These are phyloP conservation scores for Obba rivulosa DNA, from an alignment of 768 basidiomycete genomes.

Conservation along the genomic window DNA sequence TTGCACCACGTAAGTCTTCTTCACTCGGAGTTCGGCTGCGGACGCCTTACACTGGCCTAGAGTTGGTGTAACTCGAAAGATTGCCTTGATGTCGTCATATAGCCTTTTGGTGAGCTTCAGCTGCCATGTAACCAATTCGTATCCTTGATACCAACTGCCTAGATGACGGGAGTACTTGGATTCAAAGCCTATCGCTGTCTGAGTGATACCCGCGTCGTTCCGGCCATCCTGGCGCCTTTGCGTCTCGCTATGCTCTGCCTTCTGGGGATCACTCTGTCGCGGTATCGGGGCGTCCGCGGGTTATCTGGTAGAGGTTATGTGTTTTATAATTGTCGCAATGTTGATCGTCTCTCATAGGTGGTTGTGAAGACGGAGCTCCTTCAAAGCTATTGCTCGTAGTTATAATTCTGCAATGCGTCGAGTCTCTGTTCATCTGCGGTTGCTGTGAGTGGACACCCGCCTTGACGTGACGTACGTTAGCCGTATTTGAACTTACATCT, in stretches of 20 bases:
- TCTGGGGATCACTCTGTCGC: slow-evolving; percentile 36
- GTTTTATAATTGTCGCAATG: neutral
- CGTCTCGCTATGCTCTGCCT: slow-evolving; percentile 35
- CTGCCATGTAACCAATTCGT: no score
- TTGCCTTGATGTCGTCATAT: slow-evolving; percentile 12
- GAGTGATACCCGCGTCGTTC: slow-evolving; percentile 51
- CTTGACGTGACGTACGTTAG: no score
- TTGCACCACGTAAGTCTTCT: slow-evolving; percentile 47
- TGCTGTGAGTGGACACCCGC: slow-evolving; percentile 46
- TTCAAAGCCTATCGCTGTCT: slow-evolving; percentile 64
- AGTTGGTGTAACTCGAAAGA: slow-evolving; percentile 11
- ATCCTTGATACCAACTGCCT: neutral
- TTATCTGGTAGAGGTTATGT: slow-evolving; percentile 37
- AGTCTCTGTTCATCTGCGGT: slow-evolving; percentile 52
- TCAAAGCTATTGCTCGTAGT: slow-evolving; percentile 31
- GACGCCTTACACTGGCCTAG: slow-evolving; percentile 4
- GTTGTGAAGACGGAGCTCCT: slow-evolving; percentile 36
- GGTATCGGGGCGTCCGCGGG: slow-evolving; percentile 35
- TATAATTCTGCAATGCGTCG: slow-evolving; percentile 43
- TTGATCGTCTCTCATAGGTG: slow-evolving; percentile 29
- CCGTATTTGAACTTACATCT: neutral
- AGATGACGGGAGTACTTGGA: slow-evolving; percentile 62
- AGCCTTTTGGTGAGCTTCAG: slow-evolving; percentile 17
- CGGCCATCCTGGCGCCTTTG: slow-evolving; percentile 38
- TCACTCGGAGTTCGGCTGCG: neutral